Percentiles rank a stretch among this genome's conserved stretches.
Conservation (phyloP, 306 rosid species). For the Datisca glomerata region DNA sequence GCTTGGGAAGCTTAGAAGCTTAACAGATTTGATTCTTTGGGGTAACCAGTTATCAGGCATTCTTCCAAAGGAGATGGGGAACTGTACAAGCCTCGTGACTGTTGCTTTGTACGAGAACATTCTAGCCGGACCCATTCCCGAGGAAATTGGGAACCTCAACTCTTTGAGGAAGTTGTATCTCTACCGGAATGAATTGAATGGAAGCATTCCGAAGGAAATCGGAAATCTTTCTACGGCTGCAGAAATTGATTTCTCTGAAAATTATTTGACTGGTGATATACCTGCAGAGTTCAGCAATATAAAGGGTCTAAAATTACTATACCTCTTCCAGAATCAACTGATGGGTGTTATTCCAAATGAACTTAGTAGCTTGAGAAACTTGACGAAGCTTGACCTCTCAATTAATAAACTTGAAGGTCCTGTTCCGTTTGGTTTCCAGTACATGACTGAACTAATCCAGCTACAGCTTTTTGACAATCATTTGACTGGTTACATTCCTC, state of each 20-base stretch:
- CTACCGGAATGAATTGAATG: slow-evolving; percentile 70
- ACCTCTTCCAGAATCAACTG: slow-evolving; percentile 83
- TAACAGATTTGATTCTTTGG: slow-evolving; percentile 59
- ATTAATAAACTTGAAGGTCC: slow-evolving; percentile 63
- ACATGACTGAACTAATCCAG: slow-evolving; percentile 42
- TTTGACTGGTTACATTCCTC: slow-evolving; percentile 64
- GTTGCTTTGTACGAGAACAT: slow-evolving; percentile 70
- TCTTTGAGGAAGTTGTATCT: slow-evolving; percentile 56
- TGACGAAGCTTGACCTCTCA: slow-evolving; percentile 77
- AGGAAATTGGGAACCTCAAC: slow-evolving; percentile 58
- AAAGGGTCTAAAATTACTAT: slow-evolving; percentile 45
- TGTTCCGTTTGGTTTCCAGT: slow-evolving; percentile 64
- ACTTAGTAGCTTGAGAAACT: slow-evolving; percentile 45
- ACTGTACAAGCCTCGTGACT: slow-evolving; percentile 49
- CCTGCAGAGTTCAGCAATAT: slow-evolving; percentile 69
- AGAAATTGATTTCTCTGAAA: slow-evolving; percentile 81
- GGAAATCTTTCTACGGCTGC: slow-evolving; percentile 67
- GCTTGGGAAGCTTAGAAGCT: slow-evolving; percentile 54
- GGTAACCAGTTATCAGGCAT: slow-evolving; percentile 55
- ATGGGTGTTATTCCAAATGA: slow-evolving; percentile 72
- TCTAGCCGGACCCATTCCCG: slow-evolving; percentile 55
- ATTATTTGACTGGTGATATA: slow-evolving; percentile 52
- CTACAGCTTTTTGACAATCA: slow-evolving; percentile 73
- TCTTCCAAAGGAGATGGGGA: slow-evolving; percentile 76
- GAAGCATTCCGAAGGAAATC: slow-evolving; percentile 72